Evolutionary conservation across 2,329 filamentous ascomycete genomes (phyloP), one percentile per base, ranked within the genome.

Genomic region (Teratosphaeriaceae sp.): DNA sequence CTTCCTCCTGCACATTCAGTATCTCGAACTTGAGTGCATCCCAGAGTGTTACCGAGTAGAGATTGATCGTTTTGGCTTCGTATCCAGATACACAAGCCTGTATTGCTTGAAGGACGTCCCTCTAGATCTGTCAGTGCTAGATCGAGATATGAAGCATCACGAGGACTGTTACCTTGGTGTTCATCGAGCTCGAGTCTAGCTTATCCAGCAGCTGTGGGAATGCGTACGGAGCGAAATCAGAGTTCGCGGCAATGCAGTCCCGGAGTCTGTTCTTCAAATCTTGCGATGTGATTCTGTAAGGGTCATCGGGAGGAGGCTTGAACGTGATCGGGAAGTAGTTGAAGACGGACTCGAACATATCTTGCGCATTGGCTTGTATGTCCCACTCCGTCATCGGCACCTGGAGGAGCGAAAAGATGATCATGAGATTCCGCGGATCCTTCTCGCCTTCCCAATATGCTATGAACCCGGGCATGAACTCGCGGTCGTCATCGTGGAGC

Each of bases 241-340:
- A 66, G 1, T 75, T 80, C 5, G 79, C 75, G 5, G 80, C 70
- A 45, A 85, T 78, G 57, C 80, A 85, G 33, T 78, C 75, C 48
- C 78, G 71, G 12, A 85, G 59, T 21, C 80, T 72, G 40, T 75
- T 72, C 55, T 85, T 85, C 45, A 85, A 61, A 53, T 84, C 76
- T 52, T 84, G 79, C 2, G 80, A 78, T 2, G 80, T 84, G 47
- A 85, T 83, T 1, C 79, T 78, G 48, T 83, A 84, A 1, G 80
- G 80, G 55, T 84, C 80, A 50, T 83, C 79, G 9, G 79, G 80
- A 1, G 80, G 81, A 9, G 80, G 80, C 54, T 78, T 74, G 62
- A 84, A 85, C 0, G 80, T 84, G 51, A 85, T 84, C 0, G 80
- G 80, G 56, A 84, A 85, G 60, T 85, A 85, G 54, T 82, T 83